Percentiles rank a stretch among this genome's conserved stretches.
phyloP scores from a whole-genome alignment of 371 early-diverging fungal genomes.

The Saksenaea vasiformis region DNA sequence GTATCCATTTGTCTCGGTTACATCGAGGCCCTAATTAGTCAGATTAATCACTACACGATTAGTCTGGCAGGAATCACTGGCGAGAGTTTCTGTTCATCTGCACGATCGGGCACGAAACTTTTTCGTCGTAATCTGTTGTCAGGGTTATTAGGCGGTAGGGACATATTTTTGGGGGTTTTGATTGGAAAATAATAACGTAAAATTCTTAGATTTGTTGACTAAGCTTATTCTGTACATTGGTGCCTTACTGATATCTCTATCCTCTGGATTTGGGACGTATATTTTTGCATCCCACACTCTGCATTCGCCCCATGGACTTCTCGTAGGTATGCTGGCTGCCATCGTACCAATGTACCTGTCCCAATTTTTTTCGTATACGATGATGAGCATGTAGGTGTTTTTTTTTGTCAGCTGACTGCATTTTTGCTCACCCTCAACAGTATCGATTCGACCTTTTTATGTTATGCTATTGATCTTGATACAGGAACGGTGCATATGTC shows the following conservation, averaged over 20 bases:
- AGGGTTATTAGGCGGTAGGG: constrained; percentile 62
- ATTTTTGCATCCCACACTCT: constrained; percentile 67
- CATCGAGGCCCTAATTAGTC: constrained; percentile 56
- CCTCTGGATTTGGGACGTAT: constrained; percentile 65
- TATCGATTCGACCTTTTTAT: constrained; percentile 78
- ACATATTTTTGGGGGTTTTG: background rate
- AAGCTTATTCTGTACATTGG: constrained; percentile 56
- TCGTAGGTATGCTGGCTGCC: constrained; percentile 65
- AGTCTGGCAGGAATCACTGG: constrained; percentile 76
- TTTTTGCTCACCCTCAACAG: constrained; percentile 37
- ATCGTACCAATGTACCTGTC: constrained; percentile 70
- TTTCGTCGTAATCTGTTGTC: constrained; percentile 74
- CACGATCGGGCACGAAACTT: constrained; percentile 65
- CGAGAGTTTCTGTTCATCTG: constrained; percentile 60
- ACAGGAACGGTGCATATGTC: constrained; percentile 64
- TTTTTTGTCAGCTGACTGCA: background rate
- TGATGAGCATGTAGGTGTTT: constrained; percentile 77
- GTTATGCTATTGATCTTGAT: constrained; percentile 81
- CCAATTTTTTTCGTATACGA: constrained; percentile 67
- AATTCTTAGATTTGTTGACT: constrained; percentile 51
- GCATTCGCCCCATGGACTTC: constrained; percentile 68
- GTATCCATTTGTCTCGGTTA: constrained; percentile 24
- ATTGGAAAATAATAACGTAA: background rate
- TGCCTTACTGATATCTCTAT: constrained; percentile 53
- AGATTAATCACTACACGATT: constrained; percentile 72